Evolutionary conservation across 805 yeast genomes (phyloP), one percentile per base, ranked within the genome.

Genomic region (Zygosaccharomyces rouxii): DNA sequence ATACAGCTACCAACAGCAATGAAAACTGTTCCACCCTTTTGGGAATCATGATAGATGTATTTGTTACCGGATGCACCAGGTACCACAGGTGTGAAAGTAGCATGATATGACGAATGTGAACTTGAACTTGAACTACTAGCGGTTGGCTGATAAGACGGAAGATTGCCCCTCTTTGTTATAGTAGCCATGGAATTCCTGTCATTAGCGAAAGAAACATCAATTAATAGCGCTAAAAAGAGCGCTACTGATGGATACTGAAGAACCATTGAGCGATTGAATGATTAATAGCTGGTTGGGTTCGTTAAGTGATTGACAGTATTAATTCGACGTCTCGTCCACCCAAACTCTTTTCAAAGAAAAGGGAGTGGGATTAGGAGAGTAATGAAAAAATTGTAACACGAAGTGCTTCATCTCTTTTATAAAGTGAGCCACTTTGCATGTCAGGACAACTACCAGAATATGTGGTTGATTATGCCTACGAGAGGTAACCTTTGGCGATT

Each of bases 11-110:
- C 96, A 50, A 86, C 81, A 0, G 84, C 84, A 39, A 87, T 85
- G 67, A 86, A 87, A 3, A 86, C 87, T 1, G 92, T 82, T 3
- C 94, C 95, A 42, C 76, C 74, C 1, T 84, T 83, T 38, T 76
- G 71, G 5, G 59, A 62, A 13, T 78, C 66, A 29, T 71, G 64
- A 23, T 71, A 59, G 18, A 86, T 71, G 56, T 73, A 79, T 16
- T 92, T 89, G 64, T 85, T 86, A 5, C 55, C 52, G 9, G 49
- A 50, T 5, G 62, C 49, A 19, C 52, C 43, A 11, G 67, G 56
- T 29, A 64, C 59, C 7, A 47, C 47, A 4, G 65, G 52, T 22
- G 58, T 52, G 38, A 53, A 48, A 29, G 59, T 56, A 44, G 54
- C 55, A 18, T 38, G 25, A 28, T 49, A 50, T 16, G 48, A 28